Conservation (phyloP, 257 asterid species). For the Rubia yunnanensis region DNA sequence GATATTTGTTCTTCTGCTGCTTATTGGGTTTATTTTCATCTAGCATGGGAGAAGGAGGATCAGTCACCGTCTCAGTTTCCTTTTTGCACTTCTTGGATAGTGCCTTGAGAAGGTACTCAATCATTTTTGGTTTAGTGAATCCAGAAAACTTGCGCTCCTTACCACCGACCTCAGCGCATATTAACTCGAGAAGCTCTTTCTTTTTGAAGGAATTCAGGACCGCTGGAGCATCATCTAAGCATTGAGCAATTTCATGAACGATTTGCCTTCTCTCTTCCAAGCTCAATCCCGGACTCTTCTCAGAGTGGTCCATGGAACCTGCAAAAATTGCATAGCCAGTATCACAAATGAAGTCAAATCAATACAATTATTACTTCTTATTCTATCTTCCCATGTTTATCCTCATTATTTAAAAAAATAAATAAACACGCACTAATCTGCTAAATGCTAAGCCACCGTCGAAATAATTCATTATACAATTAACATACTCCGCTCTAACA, state of each 20-base stretch:
- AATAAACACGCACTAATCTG: background rate
- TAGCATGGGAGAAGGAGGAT: slow-evolving; percentile 22
- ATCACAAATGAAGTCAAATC: background rate
- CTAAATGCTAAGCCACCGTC: background rate
- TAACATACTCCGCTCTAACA: background rate
- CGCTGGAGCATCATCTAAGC: slow-evolving; percentile 53
- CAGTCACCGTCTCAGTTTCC: slow-evolving; percentile 15
- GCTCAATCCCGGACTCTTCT: slow-evolving; percentile 46
- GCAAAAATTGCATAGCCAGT: slow-evolving; percentile 13
- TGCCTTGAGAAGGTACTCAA: slow-evolving; percentile 51
- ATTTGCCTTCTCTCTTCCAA: slow-evolving; percentile 64
- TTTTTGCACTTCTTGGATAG: slow-evolving; percentile 34
- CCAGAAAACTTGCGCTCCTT: slow-evolving; percentile 61
- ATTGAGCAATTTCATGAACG: slow-evolving; percentile 47
- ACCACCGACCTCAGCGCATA: slow-evolving; percentile 75
- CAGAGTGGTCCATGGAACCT: slow-evolving; percentile 46
- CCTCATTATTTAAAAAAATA: background rate
- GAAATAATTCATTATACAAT: background rate
- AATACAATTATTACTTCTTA: background rate
- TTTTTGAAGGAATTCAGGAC: slow-evolving; percentile 58
- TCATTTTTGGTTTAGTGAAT: slow-evolving; percentile 49
- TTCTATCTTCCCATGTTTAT: background rate
- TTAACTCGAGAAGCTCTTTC: slow-evolving; percentile 54
- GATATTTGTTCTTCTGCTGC: slow-evolving; percentile 39
- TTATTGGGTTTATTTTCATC: slow-evolving; percentile 37